These are phyloP conservation scores for Boletus mariae DNA, from an alignment of 1,284 basidiomycete species.

Conservation along the genomic window DNA sequence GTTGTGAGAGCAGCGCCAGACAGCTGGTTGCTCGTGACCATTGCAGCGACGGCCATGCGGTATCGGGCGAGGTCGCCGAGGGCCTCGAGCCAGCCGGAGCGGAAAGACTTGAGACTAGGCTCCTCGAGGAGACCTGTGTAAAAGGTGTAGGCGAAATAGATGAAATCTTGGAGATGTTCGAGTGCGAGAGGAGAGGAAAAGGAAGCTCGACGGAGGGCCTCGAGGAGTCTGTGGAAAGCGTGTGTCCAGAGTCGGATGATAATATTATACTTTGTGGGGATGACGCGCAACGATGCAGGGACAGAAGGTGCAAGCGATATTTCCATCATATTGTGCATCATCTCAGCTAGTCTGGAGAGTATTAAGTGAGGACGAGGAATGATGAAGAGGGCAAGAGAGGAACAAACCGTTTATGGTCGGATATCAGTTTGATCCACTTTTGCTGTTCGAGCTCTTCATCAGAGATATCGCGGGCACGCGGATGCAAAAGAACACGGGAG, in stretches of 20 bases:
- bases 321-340: conserved; percentile 83
- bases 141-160: conserved; percentile 93
- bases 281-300: conserved; percentile 82
- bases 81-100: conserved; percentile 89
- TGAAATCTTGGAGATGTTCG: conserved; percentile 85
- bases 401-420: conserved; percentile 67
- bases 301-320: conserved; percentile 84
- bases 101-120: conserved; percentile 66
- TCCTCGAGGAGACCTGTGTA: conserved; percentile 91
- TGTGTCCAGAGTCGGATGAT: conserved; percentile 91
- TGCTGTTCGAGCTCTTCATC: conserved; percentile 59
- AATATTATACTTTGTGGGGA: conserved; percentile 93
- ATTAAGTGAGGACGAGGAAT: conserved; percentile 4
- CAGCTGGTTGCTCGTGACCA: conserved; percentile 48
- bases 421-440: conserved; percentile 61
- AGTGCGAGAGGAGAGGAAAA: conserved; percentile 57
- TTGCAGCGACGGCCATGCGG: conserved; percentile 85
- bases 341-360: conserved; percentile 71
- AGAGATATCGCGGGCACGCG: conserved; percentile 32
- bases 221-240: conserved; percentile 86
- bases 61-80: conserved; percentile 95
- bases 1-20: conserved; percentile 43
- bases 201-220: conserved; percentile 83
- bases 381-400: conserved; percentile 8
- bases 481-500: conserved; percentile 54